Evolutionary conservation across 2,329 filamentous ascomycete genomes (phyloP), one percentile per base, ranked within the genome.

Genomic region (Xylariaceae sp.): DNA sequence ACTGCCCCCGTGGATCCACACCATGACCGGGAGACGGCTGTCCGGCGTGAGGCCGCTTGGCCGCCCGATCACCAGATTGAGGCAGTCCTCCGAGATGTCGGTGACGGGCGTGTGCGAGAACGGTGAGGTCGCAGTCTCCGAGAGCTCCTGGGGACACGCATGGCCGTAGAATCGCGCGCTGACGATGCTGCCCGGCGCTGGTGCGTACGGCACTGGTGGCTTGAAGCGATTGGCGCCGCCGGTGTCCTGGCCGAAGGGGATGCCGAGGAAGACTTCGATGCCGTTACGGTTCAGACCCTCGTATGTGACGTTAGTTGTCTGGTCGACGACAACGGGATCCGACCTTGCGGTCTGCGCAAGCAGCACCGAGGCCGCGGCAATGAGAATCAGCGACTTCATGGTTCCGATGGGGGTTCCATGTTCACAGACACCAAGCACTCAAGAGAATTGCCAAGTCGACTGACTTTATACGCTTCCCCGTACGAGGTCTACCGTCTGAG

Each of bases 201-300:
- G 56, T 0, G 48, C 40, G 34, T 56, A 57, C 1, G 56, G 51
- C 23, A 49, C 42, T 2, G 67, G 67, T 5, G 66, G 63, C 35
- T 62, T 65, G 49, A 70, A 71, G 30, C 67, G 57, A 31, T 65
- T 60, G 17, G 45, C 42, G 8, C 64, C 65, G 38, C 61, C 44
- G 1, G 67, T 70, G 39, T 68, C 65, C 32, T 65, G 45, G 4
- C 61, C 67, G 30, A 65, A 71, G 1, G 57, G 61, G 15, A 70
- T 64, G n/a, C 58, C 60, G 4, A 67, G 55, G 39, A 69, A 72
- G 7, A 60, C 52, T 33, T 72, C 67, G 23, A 70, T 54, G 15
- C 56, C 61, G 38, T 65, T 66, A 38, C 61, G 58, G 8, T 52
- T 35, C 14, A 67, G 42, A 8, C 68, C 67, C n/a, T 44, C 37